phyloP scores from a whole-genome alignment of 2,329 filamentous ascomycete species.

The Fusarium papillatum region DNA sequence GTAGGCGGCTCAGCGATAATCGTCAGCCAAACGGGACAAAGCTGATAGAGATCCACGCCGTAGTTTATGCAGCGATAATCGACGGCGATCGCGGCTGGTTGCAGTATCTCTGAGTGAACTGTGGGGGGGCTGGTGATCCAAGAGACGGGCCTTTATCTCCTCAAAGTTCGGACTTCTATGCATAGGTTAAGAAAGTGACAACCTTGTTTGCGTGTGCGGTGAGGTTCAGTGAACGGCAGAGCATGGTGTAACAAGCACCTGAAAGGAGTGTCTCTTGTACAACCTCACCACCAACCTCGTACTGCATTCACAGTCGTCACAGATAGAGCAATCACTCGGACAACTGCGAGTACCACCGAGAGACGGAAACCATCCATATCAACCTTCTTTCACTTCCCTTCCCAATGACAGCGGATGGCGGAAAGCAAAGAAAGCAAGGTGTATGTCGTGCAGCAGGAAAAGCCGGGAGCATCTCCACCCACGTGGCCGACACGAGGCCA shows the following conservation, averaged over 20 bases:
- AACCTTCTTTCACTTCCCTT: not conserved
- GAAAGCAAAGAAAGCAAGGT: constrained; percentile 7
- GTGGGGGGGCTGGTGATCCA: constrained; percentile 15
- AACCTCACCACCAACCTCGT: constrained; percentile 4
- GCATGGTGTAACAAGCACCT: not conserved
- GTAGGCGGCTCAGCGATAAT: not conserved
- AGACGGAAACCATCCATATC: constrained; percentile 1
- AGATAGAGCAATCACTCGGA: not conserved
- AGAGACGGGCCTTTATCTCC: constrained; percentile 14
- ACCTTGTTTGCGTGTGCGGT: not conserved
- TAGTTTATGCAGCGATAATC: constrained; percentile 22
- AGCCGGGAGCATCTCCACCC: constrained; percentile 1
- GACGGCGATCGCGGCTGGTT: constrained; percentile 26
- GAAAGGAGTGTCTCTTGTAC: not conserved
- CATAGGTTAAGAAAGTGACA: constrained; percentile 5
- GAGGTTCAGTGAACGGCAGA: not conserved
- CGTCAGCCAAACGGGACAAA: not conserved
- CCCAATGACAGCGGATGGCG: not conserved
- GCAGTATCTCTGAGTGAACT: not conserved
- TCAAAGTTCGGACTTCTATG: constrained; percentile 1
- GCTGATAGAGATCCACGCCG: not conserved
- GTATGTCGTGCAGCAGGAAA: constrained; percentile 26
- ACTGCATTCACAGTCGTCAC: constrained; percentile 6
- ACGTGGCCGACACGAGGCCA: constrained; percentile 25
- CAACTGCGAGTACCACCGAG: not conserved